Conservation (phyloP, 257 asterid species). For the Voacanga thouarsii region DNA sequence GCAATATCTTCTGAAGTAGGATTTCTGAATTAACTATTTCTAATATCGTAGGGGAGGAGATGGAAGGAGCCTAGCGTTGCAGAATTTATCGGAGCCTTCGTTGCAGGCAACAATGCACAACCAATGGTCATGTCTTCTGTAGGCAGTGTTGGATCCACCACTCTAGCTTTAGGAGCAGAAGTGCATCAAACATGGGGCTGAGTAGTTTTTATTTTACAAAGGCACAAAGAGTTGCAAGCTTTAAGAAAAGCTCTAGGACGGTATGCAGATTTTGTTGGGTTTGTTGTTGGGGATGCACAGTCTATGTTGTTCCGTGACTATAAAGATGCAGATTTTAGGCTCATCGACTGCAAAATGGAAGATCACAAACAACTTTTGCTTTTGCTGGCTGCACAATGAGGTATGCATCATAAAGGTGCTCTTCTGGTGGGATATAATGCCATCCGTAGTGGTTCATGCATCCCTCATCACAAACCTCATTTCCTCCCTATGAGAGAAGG, state of each 20-base stretch:
- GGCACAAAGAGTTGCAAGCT: constrained; percentile 15
- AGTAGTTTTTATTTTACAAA: constrained; percentile 14
- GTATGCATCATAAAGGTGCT: constrained; percentile 1
- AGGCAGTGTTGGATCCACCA: constrained; percentile 8
- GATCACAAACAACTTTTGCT: constrained; percentile 6
- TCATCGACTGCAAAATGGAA: constrained; percentile 25
- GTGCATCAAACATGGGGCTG: constrained; percentile 25
- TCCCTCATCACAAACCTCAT: constrained; percentile 11
- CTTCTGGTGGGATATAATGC: constrained; percentile 27
- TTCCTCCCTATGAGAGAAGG: constrained; percentile 29
- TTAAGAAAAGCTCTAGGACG: constrained; percentile 8
- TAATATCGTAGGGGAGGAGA: constrained; percentile 18
- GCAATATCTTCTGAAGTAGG: background rate
- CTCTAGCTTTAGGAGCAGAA: constrained; percentile 23
- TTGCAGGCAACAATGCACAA: constrained; percentile 26
- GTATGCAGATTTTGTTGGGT: constrained; percentile 12
- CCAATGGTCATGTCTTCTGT: constrained; percentile 22
- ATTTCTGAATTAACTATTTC: background rate
- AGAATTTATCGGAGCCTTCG: constrained; percentile 25
- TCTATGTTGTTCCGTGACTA: constrained; percentile 10
- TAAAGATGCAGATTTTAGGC: constrained; percentile 25
- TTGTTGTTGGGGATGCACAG: constrained; percentile 17
- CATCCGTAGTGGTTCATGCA: constrained; percentile 5
- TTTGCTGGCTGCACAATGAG: constrained; percentile 10
- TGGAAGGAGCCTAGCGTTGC: constrained; percentile 18